Evolutionary conservation across 768 basidiomycete genomes (phyloP).

Genomic region (Termitomyces sp.): DNA sequence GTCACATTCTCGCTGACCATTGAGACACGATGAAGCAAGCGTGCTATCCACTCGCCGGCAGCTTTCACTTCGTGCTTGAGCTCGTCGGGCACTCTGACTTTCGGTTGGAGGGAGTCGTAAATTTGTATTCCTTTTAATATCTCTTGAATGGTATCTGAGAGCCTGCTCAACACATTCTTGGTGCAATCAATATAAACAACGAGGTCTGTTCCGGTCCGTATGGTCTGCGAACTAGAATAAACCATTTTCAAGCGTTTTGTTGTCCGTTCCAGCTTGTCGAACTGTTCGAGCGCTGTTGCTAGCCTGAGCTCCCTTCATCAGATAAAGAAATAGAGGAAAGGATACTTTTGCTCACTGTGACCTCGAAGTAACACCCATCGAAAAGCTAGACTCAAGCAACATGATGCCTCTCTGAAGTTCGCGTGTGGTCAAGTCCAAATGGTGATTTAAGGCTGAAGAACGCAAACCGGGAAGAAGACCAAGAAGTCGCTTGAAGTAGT

Average conservation of each 20-base stretch:
- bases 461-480: conserved; percentile 65
- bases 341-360: conserved; percentile 46
- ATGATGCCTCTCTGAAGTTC: conserved; percentile 79
- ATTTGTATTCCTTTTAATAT: conserved; percentile 25
- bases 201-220: conserved; percentile 7
- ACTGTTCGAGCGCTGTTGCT: conserved; percentile 18
- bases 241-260: conserved; percentile 23
- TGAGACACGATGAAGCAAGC: conserved; percentile 21
- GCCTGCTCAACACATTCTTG: conserved; percentile 25
- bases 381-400: conserved; percentile 76
- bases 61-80: conserved; percentile 23
- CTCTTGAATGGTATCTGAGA: conserved; percentile 32
- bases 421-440: conserved; percentile 78
- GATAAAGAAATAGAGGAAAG: neutral
- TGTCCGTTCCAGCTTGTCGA: conserved; percentile 18
- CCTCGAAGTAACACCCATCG: conserved; percentile 57
- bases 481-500: conserved; percentile 61
- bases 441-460: conserved; percentile 59
- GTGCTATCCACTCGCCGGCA: conserved; percentile 18
- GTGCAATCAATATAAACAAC: conserved; percentile 15
- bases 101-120: conserved; percentile 28
- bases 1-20: conserved; percentile 15
- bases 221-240: conserved; percentile 8
- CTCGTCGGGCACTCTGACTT: conserved; percentile 13
- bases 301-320: conserved; percentile 21